Evolutionary conservation across 2,329 filamentous ascomycete genomes (phyloP), one percentile per base, ranked within the genome.

Genomic region (Amauroascus niger): DNA sequence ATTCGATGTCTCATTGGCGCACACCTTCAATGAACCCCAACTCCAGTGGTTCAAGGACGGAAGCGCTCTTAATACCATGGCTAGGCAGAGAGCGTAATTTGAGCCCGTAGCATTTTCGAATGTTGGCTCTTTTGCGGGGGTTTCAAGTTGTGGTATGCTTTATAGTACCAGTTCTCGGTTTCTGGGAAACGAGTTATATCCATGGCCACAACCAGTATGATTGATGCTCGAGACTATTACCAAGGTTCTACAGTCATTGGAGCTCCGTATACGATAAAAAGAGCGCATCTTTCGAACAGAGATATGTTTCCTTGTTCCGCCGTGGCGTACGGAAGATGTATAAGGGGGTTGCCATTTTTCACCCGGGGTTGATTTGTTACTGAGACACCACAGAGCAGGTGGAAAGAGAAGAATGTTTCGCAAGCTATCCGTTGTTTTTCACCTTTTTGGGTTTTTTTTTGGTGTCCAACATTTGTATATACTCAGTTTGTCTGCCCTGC

Each of bases 11-110:
- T 79, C 87, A 74, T 83, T 98, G 64, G 80, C 80, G 62, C 93
- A 98, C 78, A 98, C 93, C 61, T 98, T 95, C 84, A 98, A 98
- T 80, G 88, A 88, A 71, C 83, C 87, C 64, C 93, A 98, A 79
- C 86, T 98, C 59, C 86, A 96, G 77, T 98, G 93, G 93, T 98
- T 98, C 82, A 90, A 89, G 81, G 94, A 97, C 73, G 93, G 93
- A 62, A 90, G 85, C 67, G 93, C 93, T 53, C 80, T 98, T 62
- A 98, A 98, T 83, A 96, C 90, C 65, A 98, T 98, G 91, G 90
- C 91, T 63, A 94, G 93, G 83, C 68, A 70, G 58, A 48, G 55
- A 33, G 53, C 57, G 28, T 52, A 46, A 39, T 35, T 22, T 20
- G 30, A 24, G 2, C 24, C 26, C n/a, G 24, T 16, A 33, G 8